Conservation (phyloP, 2,329 filamentous ascomycete genomes). For the Chlorencoelia australis region DNA sequence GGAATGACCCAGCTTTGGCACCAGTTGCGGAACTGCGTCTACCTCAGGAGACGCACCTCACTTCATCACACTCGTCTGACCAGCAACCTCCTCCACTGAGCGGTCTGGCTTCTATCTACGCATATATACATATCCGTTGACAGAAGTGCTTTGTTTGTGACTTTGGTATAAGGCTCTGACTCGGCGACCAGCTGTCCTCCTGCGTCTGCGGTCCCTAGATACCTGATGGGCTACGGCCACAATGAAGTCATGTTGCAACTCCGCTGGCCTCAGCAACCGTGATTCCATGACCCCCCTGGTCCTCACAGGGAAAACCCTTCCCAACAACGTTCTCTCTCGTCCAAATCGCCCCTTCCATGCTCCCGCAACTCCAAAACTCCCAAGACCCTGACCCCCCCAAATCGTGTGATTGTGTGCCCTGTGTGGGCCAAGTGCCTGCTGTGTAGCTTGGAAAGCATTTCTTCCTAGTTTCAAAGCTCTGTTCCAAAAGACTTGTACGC, state of each 20-base stretch:
- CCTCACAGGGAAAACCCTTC: constrained; percentile 5
- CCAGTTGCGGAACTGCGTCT: too few species aligned
- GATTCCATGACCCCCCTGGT: constrained; percentile 7
- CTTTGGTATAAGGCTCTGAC: constrained; percentile 10
- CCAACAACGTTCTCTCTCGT: constrained; percentile 3
- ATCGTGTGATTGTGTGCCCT: constrained; percentile 2
- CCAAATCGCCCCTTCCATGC: constrained; percentile 1
- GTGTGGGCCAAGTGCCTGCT: constrained; percentile 2
- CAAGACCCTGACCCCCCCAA: too few species aligned
- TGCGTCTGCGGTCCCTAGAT: constrained; percentile 8
- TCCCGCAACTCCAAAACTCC: too few species aligned
- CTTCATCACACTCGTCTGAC: too few species aligned
- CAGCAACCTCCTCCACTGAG: constrained; percentile 3
- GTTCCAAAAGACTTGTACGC: constrained; percentile 1
- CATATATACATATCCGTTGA: constrained; percentile 11
- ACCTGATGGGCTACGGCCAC: constrained; percentile 9
- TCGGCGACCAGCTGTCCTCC: constrained; percentile 10
- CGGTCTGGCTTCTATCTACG: constrained; percentile 9
- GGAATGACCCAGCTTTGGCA: too few species aligned
- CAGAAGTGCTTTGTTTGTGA: constrained; percentile 12
- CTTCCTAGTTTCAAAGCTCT: constrained; percentile 6
- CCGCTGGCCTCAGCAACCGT: constrained; percentile 9
- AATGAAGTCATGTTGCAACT: constrained; percentile 10
- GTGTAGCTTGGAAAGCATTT: constrained; percentile 1
- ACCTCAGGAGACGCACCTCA: too few species aligned